Base-by-base conservation (phyloP, 495 filamentous ascomycete genomes). In the Geoglossum glabrum region DNA sequence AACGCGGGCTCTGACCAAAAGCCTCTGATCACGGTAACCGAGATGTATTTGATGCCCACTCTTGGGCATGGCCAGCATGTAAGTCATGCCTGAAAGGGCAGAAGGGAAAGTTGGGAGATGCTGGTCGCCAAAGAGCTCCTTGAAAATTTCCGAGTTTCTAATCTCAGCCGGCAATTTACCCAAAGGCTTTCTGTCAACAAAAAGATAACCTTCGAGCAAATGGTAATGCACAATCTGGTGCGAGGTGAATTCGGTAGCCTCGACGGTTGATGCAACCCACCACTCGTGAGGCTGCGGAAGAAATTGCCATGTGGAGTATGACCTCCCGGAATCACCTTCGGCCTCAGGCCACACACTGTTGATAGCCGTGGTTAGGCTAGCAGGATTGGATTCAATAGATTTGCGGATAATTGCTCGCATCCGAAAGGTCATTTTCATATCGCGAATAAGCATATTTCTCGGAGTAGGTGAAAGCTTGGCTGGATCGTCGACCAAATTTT, bases 111-210 rank as follows among this genome's bases (percentile, higher is more conserved):
- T 77, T 68, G 21, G 65, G 66, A 68, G 28, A 67, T 67, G 59
- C 73, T 70, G n/a, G 68, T 65, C 17, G 71, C 74, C 59, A 79
- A 81, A 80, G 0, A 81, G 69, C 10, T 70, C 64, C 31, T 69
- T 64, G 6, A 79, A 62, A 1, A 67, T 59, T 0, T 51, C n/a
- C 7, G 64, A 63, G 33, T 71, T 61, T 31, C 68, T 65, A 33
- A 69, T 69, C 1, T 75, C 67, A 0, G 66, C 61, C 0, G 78
- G 76, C 0, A 81, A 65, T 28, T 69, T 73, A 1, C 73, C 73
- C 28, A 75, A 56, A 0, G 72, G 71, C 43, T 72, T 68, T 0
- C 73, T 72, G 50, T 78, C 68, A 1, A 80, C 67, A 0, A 79
- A 60, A 0, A 81, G 59, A 30, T 68, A 66, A 0, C 78, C 78